Percentiles rank a stretch among this genome's conserved stretches.
Evolutionary conservation across 2,329 filamentous ascomycete genomes (phyloP).

Genomic region (Penicillium sp.): DNA sequence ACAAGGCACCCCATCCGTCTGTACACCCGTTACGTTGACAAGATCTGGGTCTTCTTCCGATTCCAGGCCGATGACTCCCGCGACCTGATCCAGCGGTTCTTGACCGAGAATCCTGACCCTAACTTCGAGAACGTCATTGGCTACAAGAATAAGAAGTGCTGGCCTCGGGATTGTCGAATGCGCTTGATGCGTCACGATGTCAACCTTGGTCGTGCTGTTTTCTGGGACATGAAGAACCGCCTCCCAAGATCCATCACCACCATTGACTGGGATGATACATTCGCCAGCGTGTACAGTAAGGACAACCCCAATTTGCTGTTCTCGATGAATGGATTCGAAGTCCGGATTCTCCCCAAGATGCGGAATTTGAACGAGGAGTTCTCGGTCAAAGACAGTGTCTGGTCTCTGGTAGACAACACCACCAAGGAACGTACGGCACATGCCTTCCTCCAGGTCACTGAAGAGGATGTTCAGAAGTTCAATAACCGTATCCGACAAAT

Average conservation of each 20-base stretch:
- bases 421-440: conserved; percentile 96
- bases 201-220: conserved; percentile 92
- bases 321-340: conserved; percentile 97
- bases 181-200: conserved; percentile 98
- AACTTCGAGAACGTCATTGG: conserved; percentile 99
- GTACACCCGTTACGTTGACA: conserved; percentile 98
- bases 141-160: conserved; percentile 99
- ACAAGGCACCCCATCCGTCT: conserved; percentile 90
- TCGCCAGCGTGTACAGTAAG: conserved; percentile 94
- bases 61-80: conserved; percentile 92
- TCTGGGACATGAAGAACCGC: conserved; percentile 98
- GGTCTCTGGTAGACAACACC: conserved; percentile 94
- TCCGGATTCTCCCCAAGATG: conserved; percentile 91
- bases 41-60: conserved; percentile 95
- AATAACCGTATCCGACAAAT: conserved; percentile 99
- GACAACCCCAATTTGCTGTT: conserved; percentile 97
- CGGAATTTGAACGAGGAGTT: conserved; percentile 96
- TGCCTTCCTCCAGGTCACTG: conserved; percentile 94
- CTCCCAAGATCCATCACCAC: conserved; percentile 92
- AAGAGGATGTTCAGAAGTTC: conserved; percentile 97
- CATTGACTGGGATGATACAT: conserved; percentile 98
- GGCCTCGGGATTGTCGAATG: conserved; percentile 97
- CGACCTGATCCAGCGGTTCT: conserved; percentile 93
- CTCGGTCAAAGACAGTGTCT: conserved; percentile 94
- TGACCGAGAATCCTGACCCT: conserved; percentile 96